Base-by-base conservation (phyloP, 2,329 filamentous ascomycete species). In the Penicillium frequentans region DNA sequence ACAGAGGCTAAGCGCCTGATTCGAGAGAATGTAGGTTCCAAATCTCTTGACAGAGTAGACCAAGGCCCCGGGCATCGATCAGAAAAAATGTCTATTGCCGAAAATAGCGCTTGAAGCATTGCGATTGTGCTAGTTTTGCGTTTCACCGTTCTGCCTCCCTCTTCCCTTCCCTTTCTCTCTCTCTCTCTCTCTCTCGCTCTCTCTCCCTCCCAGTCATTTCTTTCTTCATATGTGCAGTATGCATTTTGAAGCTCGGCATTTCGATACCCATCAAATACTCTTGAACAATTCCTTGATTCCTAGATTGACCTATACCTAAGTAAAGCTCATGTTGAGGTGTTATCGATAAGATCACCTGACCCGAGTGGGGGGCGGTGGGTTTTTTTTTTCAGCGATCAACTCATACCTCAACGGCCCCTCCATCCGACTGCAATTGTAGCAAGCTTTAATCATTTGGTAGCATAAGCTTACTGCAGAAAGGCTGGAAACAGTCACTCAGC, bases 291-390 rank as follows among this genome's bases (percentile, higher is more conserved):
- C n/a, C n/a, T 19, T 39, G 35, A 39, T 7, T 11, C 13, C 14
- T 33, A 11, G 13, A 33, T 19, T 39, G 4, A 19, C n/a, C 2
- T 13, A 10, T 29, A 29, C 27, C 10, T 5, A 5, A 4, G 9
- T 39, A 11, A 9, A 10, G 13, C 31, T 33, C 14, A 14, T 10
- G 7, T 39, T 10, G n/a, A 19, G 10, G 10, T 43, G 37, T 47
- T 53, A 54, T 48, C 51, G 51, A 54, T 54, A 54, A 54, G 52
- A 55, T 60, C 58, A 60, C 58, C 43, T 60, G 58, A 57, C 52
- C 13, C 4, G 11, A 9, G 33, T 48, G 50, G 24, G 27, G 44
- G 45, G 21, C 49, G 39, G 52, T 23, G 21, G 35, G 35, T 45
- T 54, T 49, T 57, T 51, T 51, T 49, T 52, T 29, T 46, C 35